Evolutionary conservation across 306 rosid species (phyloP).

Genomic region (Sechiopsis laciniata): DNA sequence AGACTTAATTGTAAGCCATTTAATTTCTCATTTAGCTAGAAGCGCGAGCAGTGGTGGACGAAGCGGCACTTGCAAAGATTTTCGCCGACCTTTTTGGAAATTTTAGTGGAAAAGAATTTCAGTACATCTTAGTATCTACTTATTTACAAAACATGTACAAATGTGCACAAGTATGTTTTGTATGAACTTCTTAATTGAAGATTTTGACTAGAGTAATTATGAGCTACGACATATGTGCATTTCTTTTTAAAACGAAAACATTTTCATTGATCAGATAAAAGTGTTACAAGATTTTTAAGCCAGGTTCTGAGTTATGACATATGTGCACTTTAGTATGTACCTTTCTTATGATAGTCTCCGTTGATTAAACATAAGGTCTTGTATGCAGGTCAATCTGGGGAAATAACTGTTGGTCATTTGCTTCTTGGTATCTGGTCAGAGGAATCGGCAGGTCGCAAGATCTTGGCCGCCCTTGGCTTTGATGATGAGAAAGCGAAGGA

Average conservation of each 20-base stretch:
- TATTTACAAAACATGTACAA: background rate
- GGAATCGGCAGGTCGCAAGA: conserved; percentile 69
- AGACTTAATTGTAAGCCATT: background rate
- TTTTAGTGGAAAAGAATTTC: background rate
- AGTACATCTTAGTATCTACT: conserved; percentile 1
- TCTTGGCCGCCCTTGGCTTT: conserved; percentile 67
- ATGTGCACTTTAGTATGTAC: background rate
- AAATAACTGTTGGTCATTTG: conserved; percentile 61
- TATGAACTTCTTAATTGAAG: background rate
- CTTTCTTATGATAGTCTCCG: background rate
- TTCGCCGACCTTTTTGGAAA: background rate
- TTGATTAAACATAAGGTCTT: conserved; percentile 25
- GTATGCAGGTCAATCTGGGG: conserved; percentile 64
- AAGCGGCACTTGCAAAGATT: background rate
- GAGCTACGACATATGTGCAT: background rate
- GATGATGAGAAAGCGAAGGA: conserved; percentile 77
- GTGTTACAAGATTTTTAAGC: too few species aligned
- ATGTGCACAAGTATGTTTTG: background rate
- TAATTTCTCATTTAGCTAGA: background rate
- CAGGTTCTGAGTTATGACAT: background rate
- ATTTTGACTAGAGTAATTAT: background rate
- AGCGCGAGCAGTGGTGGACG: too few species aligned
- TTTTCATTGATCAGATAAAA: too few species aligned
- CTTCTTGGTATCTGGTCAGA: conserved; percentile 90
- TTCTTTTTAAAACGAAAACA: too few species aligned